These are phyloP conservation scores for Liriodendron chinense DNA, from an alignment of 164 flowering plant species.

Conservation along the genomic window DNA sequence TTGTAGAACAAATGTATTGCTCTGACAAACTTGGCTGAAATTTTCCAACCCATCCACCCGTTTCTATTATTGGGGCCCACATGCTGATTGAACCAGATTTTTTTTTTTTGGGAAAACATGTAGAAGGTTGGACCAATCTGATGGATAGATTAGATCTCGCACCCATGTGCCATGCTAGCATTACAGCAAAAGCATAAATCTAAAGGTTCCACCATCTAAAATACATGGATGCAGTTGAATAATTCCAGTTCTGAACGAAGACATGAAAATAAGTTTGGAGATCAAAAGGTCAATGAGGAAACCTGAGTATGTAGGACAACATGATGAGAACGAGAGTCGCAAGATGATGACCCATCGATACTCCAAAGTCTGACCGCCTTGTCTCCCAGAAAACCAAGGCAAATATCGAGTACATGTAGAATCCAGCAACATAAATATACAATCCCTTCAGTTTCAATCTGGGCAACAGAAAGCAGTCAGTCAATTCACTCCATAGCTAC, in stretches of 20 bases:
- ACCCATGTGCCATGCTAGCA: too few relatives aligned
- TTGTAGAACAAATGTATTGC: too few relatives aligned
- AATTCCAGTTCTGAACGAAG: not conserved
- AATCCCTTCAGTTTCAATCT: slow-evolving; percentile 82
- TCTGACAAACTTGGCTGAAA: too few relatives aligned
- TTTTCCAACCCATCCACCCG: too few relatives aligned
- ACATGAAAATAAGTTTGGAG: not conserved
- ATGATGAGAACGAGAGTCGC: slow-evolving; percentile 74
- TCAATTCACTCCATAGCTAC: not conserved
- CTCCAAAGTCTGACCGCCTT: slow-evolving; percentile 93
- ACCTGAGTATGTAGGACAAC: slow-evolving; percentile 81
- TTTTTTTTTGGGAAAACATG: too few relatives aligned
- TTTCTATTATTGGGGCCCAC: too few relatives aligned
- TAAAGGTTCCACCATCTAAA: not conserved
- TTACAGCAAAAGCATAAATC: not conserved
- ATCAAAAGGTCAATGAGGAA: slow-evolving; percentile 1
- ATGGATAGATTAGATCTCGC: too few relatives aligned
- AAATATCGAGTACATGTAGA: slow-evolving; percentile 85
- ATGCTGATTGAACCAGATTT: too few relatives aligned
- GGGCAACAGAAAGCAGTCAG: slow-evolving; percentile 18
- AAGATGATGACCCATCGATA: slow-evolving; percentile 91
- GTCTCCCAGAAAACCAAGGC: slow-evolving; percentile 96
- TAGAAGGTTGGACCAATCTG: too few relatives aligned
- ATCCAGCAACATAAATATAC: slow-evolving; percentile 87
- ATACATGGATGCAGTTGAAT: not conserved